Conservation (phyloP, 352 stramenopile species). For the Lagenidium giganteum region DNA sequence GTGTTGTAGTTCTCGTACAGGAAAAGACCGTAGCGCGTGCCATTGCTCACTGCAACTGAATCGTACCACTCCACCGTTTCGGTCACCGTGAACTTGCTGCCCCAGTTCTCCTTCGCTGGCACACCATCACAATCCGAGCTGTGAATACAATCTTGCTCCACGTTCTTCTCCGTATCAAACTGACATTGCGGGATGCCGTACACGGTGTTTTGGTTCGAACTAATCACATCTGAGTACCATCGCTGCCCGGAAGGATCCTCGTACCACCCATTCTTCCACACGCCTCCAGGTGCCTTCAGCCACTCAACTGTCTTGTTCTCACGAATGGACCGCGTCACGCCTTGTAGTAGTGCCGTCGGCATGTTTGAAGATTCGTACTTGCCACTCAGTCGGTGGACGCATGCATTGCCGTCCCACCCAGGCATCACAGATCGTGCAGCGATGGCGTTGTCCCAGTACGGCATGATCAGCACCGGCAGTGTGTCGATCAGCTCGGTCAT, state of each 20-base stretch:
- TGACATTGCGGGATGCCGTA: slow-evolving; percentile 8
- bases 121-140: neutral
- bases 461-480: slow-evolving; percentile 28
- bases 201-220: neutral
- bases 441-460: slow-evolving; percentile 24
- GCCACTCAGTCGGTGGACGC: slow-evolving; percentile 19
- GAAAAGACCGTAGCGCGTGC: slow-evolving; percentile 20
- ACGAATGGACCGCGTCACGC: slow-evolving; percentile 3
- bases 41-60: slow-evolving; percentile 17
- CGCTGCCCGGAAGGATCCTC: slow-evolving; percentile 2
- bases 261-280: slow-evolving; percentile 33
- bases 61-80: neutral
- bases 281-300: slow-evolving; percentile 13
- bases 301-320: slow-evolving; percentile 15
- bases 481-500: slow-evolving; percentile 10
- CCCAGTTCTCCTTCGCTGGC: slow-evolving; percentile 9
- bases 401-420: slow-evolving; percentile 18
- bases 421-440: slow-evolving; percentile 16
- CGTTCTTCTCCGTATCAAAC: slow-evolving; percentile 9
- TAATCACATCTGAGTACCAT: slow-evolving; percentile 22
- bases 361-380: slow-evolving; percentile 2
- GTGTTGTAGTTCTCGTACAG: slow-evolving; percentile 8
- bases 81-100: neutral
- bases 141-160: slow-evolving; percentile 1
- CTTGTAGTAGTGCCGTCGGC: neutral